Conservation (phyloP, 179 eudicot species). For the Carnegiea gigantea region DNA sequence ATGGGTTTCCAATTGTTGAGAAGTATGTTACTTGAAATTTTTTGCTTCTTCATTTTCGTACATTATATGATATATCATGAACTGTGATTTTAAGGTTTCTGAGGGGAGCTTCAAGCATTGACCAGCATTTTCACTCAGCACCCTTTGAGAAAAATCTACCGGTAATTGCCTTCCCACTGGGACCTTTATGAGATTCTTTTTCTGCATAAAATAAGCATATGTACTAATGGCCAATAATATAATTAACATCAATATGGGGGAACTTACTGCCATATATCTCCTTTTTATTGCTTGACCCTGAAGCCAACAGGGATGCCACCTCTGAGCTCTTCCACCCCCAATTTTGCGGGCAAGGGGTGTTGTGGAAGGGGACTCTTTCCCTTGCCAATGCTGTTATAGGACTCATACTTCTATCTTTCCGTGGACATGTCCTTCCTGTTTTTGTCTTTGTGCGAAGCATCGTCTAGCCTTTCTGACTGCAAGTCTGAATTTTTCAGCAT, state of each 20-base stretch:
- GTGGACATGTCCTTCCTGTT: background rate
- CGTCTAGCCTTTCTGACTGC: background rate
- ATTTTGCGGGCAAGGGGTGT: too few species aligned
- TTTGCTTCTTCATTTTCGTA: background rate
- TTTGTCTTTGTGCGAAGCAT: background rate
- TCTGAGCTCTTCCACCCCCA: background rate
- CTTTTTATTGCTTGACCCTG: background rate
- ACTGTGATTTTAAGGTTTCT: constrained; percentile 61
- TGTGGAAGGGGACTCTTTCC: background rate
- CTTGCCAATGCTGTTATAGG: background rate
- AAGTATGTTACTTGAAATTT: constrained; percentile 51
- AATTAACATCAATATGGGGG: background rate
- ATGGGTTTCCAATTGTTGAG: constrained; percentile 85
- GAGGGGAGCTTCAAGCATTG: constrained; percentile 92
- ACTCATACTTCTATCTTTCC: background rate
- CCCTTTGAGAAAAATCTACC: constrained; percentile 83
- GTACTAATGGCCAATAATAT: background rate
- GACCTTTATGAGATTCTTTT: constrained; percentile 19
- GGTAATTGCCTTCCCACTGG: constrained; percentile 41
- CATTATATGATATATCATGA: constrained; percentile 1
- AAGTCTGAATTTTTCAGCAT: background rate
- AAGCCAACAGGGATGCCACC: background rate
- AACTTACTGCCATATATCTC: constrained; percentile 10
- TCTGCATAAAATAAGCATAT: background rate
- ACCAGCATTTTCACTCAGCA: constrained; percentile 79